Evolutionary conservation across 129 eudicot genomes (phyloP).

Genomic region (Rutidosis leptorrhynchoides): DNA sequence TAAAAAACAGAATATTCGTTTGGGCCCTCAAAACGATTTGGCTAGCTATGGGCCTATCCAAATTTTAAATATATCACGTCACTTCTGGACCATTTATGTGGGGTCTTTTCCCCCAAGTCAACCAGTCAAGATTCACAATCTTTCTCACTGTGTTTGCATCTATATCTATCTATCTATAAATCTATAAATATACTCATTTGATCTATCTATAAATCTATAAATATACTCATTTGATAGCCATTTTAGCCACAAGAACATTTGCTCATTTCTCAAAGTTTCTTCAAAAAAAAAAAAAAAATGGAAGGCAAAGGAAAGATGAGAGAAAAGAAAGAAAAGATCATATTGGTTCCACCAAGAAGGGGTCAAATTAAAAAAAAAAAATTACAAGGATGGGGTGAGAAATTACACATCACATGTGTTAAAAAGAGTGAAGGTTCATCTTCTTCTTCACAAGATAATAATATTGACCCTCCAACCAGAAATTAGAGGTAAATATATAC

Average conservation of each 20-base stretch:
- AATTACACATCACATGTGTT: constrained; percentile 18
- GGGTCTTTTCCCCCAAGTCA: too few species aligned
- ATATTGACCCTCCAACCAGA: constrained; percentile 18
- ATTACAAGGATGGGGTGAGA: constrained; percentile 17
- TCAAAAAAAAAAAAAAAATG: constrained; percentile 20
- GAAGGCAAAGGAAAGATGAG: constrained; percentile 25
- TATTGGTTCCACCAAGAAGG: constrained; percentile 38
- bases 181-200: too few species aligned
- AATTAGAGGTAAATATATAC: constrained; percentile 16
- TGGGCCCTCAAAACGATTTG: too few species aligned
- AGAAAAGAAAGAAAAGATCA: constrained; percentile 22
- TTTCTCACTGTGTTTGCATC: too few species aligned
- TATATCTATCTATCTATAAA: too few species aligned
- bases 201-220: too few species aligned
- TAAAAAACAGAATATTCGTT: too few species aligned
- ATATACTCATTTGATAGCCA: neutral
- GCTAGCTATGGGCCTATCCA: too few species aligned
- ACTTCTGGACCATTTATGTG: neutral
- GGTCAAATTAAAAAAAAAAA: constrained; percentile 30
- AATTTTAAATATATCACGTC: neutral
- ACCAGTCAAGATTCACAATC: too few species aligned
- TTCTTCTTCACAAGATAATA: constrained; percentile 15
- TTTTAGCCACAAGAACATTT: constrained; percentile 15
- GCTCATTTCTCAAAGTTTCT: constrained; percentile 1
- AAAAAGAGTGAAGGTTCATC: constrained; percentile 20